Base-by-base conservation (phyloP, 805 yeast species). In the Kuraishia capsulata region DNA sequence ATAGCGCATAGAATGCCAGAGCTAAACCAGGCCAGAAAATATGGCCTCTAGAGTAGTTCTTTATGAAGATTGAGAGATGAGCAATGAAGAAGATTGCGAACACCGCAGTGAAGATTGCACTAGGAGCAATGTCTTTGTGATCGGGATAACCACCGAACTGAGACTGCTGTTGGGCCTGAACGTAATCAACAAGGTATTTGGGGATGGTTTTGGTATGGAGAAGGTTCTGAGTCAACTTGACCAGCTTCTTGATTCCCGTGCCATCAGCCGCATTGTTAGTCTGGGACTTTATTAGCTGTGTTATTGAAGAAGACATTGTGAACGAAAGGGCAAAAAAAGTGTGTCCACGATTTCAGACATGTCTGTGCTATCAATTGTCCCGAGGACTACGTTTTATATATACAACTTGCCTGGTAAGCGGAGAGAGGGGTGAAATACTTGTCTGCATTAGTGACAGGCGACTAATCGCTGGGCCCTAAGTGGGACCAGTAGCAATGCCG, bases 141-240 rank as follows among this genome's bases (percentile, higher is more conserved):
- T 49, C 48, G 3, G 87, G 85, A 49, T 79, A 82, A 5, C 73
- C 73, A 8, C 89, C 89, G 58, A 79, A 80, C 31, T 78, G 53
- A 5, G 74, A 59, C 38, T 62, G 66, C 50, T 76, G 80, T 24
- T 52, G 43, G 4, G 51, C 56, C 30, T 64, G 41, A 10, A 64
- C 65, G 37, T 61, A 64, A 2, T 56, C 51, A 4, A 61, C 42
- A 38, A 76, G 53, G 3, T 45, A 49, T 3, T 33, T 39, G 2
- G 84, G 82, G 21, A 73, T 57, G 0, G 39, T 31, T 3, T 39
- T 33, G 4, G 36, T 33, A 5, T 28, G 32, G 4, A 35, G 31
- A 13, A 35, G 5, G 13, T 28, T n/a, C 44, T 64, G 64, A 3
- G 65, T 50, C 9, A 51, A 36, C 1, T 45, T 51, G 9, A 64